Percentiles rank a stretch among this genome's conserved stretches.
These are phyloP conservation scores for Oryza australiensis DNA, from an alignment of 176 grass and related monocot genomes.

Conservation along the genomic window DNA sequence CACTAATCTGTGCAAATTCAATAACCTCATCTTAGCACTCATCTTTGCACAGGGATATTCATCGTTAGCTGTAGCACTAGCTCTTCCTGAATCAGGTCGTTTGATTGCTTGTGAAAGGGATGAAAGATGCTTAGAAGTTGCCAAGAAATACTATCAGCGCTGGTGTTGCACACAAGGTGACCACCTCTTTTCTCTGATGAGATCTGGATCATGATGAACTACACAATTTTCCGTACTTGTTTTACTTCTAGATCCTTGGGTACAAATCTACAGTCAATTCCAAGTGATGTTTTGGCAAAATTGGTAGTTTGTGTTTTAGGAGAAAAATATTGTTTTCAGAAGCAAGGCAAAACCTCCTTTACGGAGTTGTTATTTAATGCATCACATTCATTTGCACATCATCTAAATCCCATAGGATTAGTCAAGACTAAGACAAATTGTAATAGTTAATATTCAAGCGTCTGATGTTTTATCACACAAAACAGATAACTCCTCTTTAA, in stretches of 20 bases:
- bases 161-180: conserved; percentile 85
- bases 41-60: conserved; percentile 77
- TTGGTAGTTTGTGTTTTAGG: neutral
- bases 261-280: conserved; percentile 13
- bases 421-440: no score
- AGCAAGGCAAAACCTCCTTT: neutral
- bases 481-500: no score
- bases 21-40: neutral
- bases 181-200: conserved; percentile 9
- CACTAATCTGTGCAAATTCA: neutral
- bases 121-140: conserved; percentile 72
- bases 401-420: no score
- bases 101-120: conserved; percentile 98
- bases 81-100: conserved; percentile 75
- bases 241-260: neutral
- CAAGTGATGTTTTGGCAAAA: neutral
- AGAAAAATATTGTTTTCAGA: neutral
- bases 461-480: no score
- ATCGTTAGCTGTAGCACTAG: conserved; percentile 83
- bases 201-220: neutral
- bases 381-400: neutral
- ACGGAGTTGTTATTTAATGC: neutral
- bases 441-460: no score
- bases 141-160: conserved; percentile 84
- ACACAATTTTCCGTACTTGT: neutral